phyloP scores from a whole-genome alignment of 192 early-diverging fungal species.

The Coemansia sp. region DNA sequence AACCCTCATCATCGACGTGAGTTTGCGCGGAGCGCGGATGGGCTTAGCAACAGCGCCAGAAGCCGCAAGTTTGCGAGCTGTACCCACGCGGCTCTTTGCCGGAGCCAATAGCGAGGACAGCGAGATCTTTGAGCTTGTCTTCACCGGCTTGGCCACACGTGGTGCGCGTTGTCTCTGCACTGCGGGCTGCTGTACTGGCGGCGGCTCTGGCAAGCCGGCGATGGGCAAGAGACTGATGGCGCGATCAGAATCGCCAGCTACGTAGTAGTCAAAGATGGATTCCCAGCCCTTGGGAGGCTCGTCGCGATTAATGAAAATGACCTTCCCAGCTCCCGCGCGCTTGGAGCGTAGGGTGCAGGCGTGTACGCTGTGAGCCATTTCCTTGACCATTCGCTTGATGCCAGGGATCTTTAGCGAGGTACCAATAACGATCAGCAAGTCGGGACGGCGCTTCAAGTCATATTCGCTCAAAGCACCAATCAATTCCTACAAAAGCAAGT shows the following conservation, averaged over 20 bases:
- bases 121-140: not conserved
- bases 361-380: constrained; percentile 53
- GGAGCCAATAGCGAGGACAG: constrained; percentile 1
- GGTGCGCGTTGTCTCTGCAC: not conserved
- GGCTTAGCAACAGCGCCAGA: constrained; percentile 1
- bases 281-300: constrained; percentile 54
- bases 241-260: constrained; percentile 46
- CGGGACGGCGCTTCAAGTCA: constrained; percentile 50
- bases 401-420: constrained; percentile 56
- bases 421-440: constrained; percentile 56
- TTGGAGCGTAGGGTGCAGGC: constrained; percentile 24
- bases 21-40: constrained; percentile 7
- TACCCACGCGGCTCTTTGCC: not conserved
- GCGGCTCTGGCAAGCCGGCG: not conserved
- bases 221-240: constrained; percentile 30
- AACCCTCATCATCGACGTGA: constrained; percentile 43
- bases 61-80: not conserved
- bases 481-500: constrained; percentile 28
- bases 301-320: constrained; percentile 51
- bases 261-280: constrained; percentile 53
- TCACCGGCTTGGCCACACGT: not conserved
- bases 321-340: constrained; percentile 40
- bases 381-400: constrained; percentile 52
- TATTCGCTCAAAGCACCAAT: constrained; percentile 47
- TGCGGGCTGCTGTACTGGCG: not conserved